Evolutionary conservation across 495 filamentous ascomycete species (phyloP), one percentile per base, ranked within the genome.

Genomic region (Niebla homalea): DNA sequence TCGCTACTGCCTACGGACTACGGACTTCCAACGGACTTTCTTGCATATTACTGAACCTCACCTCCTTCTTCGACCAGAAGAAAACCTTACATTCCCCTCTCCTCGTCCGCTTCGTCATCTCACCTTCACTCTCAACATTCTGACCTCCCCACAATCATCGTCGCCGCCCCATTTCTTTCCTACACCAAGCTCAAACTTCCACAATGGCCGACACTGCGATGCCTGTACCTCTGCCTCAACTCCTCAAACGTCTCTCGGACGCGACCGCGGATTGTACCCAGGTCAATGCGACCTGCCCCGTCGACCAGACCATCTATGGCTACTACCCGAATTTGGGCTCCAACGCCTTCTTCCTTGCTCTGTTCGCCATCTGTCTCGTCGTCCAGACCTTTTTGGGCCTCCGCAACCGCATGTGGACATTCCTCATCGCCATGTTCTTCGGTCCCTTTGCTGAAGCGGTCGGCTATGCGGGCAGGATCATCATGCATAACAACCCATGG

Each of bases 241-340:
- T 22, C 11, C 21, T 22, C 39, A 41, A 22, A 41, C 16, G 21
- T 6, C 12, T 41, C 18, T 41, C 39, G 5, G 39, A 41, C 39
- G 19, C n/a, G 6, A 16, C 36, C 7, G 45, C 32, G 18, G 16
- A 36, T 36, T 82, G 81, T 62, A 61, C 57, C 12, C 54, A 71
- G 32, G 71, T 84, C 35, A 57, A 66, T 23, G 56, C 67, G 0
- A 15, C 40, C 2, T 85, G 82, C 52, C 77, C 77, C 3, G 75
- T 84, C 41, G 50, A 71, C 40, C 69, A 68, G 1, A 82, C 80
- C 1, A 81, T 78, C 15, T 74, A 83, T 55, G 81, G 81, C 29
- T 86, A 84, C 64, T 75, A 75, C 48, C 81, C 82, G 1, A 79
- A 73, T 56, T 64, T 76, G 11, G 77, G 72, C 42, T 75, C 73